Conservation (phyloP, 2,329 filamentous ascomycete genomes). For the Alternaria incomplexa region DNA sequence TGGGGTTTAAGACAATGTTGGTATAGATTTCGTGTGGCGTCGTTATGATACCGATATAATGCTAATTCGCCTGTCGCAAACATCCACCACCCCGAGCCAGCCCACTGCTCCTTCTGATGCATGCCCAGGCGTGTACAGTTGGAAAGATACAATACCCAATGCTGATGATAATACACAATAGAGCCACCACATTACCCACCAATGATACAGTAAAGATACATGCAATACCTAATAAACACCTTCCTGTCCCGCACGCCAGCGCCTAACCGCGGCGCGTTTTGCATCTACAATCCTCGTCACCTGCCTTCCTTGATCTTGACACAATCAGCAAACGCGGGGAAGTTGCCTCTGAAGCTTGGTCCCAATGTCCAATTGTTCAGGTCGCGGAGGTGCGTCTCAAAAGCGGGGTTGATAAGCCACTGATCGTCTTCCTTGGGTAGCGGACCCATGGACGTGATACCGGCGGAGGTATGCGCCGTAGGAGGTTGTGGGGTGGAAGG, state of each 20-base stretch:
- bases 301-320: conserved; percentile 43
- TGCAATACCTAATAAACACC: conserved; percentile 4
- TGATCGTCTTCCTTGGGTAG: conserved; percentile 58
- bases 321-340: conserved; percentile 60
- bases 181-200: background rate
- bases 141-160: conserved; percentile 4
- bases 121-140: background rate
- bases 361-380: conserved; percentile 84
- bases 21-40: conserved; percentile 4
- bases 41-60: conserved; percentile 1
- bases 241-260: conserved; percentile 1
- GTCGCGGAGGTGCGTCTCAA: conserved; percentile 78
- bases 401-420: conserved; percentile 82
- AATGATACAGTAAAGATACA: conserved; percentile 1
- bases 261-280: background rate
- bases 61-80: background rate
- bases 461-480: conserved; percentile 24
- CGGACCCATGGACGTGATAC: conserved; percentile 4
- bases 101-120: background rate
- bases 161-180: conserved; percentile 12
- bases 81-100: background rate
- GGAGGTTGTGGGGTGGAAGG: conserved; percentile 31
- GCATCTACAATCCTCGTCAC: conserved; percentile 21
- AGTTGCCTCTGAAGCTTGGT: conserved; percentile 68
- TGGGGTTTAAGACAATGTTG: background rate